Base-by-base conservation (phyloP, 352 stramenopile species). In the Phytophthora citrophthora region DNA sequence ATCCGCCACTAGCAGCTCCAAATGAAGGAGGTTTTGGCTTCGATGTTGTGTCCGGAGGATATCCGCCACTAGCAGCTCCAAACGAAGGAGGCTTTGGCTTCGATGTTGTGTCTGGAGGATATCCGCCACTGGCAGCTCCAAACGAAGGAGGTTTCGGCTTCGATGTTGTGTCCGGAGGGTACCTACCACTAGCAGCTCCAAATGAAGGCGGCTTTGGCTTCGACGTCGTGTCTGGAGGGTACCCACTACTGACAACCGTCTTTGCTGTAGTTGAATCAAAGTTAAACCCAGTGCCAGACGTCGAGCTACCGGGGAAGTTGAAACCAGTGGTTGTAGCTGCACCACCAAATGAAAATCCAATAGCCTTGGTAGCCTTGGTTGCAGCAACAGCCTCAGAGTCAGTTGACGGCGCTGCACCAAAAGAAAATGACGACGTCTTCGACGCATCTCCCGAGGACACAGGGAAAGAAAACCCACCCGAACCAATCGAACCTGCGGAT, bases 351-450 rank as follows among this genome's bases (percentile, higher is more conserved):
- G 64, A 74, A 55, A 80, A 72, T 5, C 64, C 72, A 13, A 43
- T 48, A 48, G 55, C 3, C 32, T 67, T 69, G 8, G 47, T 48
- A 48, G 55, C 3, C 32, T 67, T 69, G 8, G 8, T 54, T 24
- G 52, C 34, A 43, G 24, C 38, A 31, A 13, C 40, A 44, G 20
- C 13, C 34, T 39, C 26, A 15, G 29, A 6, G 29, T 29, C 29
- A 10, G 61, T 15, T 40, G 15, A n/a, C 36, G 62, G 44, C 34
- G 54, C 29, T 23, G 15, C 58, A 9, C 65, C 64, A 56, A 88
- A 88, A 11, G 79, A 84, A 57, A 84, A 76, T n/a, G 64, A 78
- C 38, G 65, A 74, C 15, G 61, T 10, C 20, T 57, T 74, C 11
- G 43, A 59, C 12, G 53, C 39, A 54, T 47, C 51, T n/a, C 34